Conservation (phyloP, 768 basidiomycete species). For the Cyclocybe cylindracea region DNA sequence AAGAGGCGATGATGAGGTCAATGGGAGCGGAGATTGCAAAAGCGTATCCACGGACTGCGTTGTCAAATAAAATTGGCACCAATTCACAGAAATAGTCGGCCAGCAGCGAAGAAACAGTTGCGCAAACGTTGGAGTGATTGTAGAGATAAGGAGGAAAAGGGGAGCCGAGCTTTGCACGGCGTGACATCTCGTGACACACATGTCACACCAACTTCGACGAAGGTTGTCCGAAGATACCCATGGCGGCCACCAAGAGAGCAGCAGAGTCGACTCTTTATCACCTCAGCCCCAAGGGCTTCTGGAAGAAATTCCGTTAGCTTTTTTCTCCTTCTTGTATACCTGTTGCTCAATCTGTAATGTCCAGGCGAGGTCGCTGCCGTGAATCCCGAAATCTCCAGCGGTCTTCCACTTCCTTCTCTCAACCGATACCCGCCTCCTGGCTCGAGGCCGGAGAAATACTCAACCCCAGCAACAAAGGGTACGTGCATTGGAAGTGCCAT, state of each 20-base stretch:
- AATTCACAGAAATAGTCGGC: too few species aligned
- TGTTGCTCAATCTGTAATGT: slow-evolving; percentile 6
- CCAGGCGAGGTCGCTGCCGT: slow-evolving; percentile 82
- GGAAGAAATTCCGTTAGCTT: slow-evolving; percentile 92
- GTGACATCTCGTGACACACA: slow-evolving; percentile 2
- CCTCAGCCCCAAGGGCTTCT: slow-evolving; percentile 85
- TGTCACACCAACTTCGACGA: slow-evolving; percentile 4
- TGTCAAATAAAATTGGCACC: too few species aligned
- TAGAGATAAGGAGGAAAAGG: background rate
- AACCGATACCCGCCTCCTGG: slow-evolving; percentile 86
- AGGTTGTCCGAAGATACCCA: slow-evolving; percentile 31
- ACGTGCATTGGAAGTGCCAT: slow-evolving; percentile 4
- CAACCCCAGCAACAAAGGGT: slow-evolving; percentile 90
- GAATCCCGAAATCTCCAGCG: slow-evolving; percentile 89
- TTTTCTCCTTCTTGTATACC: background rate
- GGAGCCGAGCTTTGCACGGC: background rate
- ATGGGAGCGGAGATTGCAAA: too few species aligned
- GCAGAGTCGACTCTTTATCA: slow-evolving; percentile 93
- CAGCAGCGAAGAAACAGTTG: too few species aligned
- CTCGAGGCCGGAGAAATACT: slow-evolving; percentile 85
- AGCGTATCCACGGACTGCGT: too few species aligned
- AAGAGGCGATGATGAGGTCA: too few species aligned
- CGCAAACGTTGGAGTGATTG: too few species aligned
- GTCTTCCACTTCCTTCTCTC: slow-evolving; percentile 73
- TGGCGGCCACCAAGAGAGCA: slow-evolving; percentile 70